Base-by-base conservation (phyloP, 164 flowering plant genomes). In the Vitis rupestris region DNA sequence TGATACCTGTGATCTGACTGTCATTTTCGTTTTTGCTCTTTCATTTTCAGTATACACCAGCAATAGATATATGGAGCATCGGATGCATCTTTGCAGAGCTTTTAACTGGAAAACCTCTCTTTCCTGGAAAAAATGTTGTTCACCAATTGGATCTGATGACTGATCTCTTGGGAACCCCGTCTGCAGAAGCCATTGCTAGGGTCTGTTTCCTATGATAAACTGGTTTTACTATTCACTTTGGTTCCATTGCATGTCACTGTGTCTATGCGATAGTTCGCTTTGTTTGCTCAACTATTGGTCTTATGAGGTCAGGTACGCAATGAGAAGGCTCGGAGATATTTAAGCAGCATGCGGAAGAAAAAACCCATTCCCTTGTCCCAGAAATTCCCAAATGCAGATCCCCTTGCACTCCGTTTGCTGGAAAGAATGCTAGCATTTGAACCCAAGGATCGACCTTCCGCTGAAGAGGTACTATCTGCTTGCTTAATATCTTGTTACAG, bases 11-110 rank as follows among this genome's bases (percentile, higher is more conserved):
- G 44, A 37, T 37, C 44, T 37, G 44, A 23, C 44, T 37, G 44
- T 3, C 44, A 37, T 37, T 37, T 37, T 37, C 44, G 4, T 37
- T 37, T 37, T 6, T 37, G 44, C 44, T 37, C 44, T 58, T 30
- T 50, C 69, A 50, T 54, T 78, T 81, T 70, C 92, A 94, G 99
- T 94, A 94, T 78, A 94, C 99, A 8, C 98, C 99, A 50, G 97
- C 99, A 56, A 92, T 94, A 73, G 99, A 94, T 76, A 92, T 92
- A 57, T 94, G 99, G 99, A 94, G 99, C 83, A 92, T 94, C 71
- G 99, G 99, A 11, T 94, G 99, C 88, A 94, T 94, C 67, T 94
- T 94, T 81, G 87, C 98, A 9, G 99, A 94, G 73, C 90, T 94
- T 78, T 82, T 94, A 65, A 94, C 96, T 11, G 99, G 99, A 52